These are phyloP conservation scores for Smallanthus sonchifolius DNA, from an alignment of 129 eudicot genomes.

Conservation along the genomic window DNA sequence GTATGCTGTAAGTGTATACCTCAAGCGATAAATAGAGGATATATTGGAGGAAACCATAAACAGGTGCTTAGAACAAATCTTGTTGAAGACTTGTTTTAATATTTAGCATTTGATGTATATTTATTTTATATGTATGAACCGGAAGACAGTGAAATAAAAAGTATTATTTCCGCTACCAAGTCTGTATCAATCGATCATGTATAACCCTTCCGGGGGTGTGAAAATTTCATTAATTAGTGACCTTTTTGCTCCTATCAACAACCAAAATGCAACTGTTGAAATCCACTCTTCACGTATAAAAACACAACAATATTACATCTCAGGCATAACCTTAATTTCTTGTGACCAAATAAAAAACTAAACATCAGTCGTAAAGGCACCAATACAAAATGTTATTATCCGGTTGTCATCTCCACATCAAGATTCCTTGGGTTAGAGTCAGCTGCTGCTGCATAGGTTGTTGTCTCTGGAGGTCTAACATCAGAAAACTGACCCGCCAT, in stretches of 20 bases:
- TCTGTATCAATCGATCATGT: no score
- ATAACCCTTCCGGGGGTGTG: no score
- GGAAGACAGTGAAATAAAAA: no score
- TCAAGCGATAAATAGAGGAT: no score
- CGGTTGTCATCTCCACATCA: constrained; percentile 32
- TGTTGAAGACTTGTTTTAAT: no score
- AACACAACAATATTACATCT: constrained; percentile 1
- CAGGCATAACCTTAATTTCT: not conserved
- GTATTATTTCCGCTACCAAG: no score
- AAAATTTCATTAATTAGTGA: constrained; percentile 16
- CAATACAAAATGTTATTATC: not conserved
- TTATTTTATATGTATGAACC: no score
- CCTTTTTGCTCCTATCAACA: not conserved
- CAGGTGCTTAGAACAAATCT: no score
- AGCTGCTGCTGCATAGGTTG: constrained; percentile 18
- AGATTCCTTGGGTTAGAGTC: constrained; percentile 41
- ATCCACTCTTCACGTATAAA: not conserved
- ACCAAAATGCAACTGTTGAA: constrained; percentile 8
- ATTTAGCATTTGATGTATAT: no score
- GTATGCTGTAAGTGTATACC: no score
- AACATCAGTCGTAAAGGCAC: not conserved
- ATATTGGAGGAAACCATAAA: no score
- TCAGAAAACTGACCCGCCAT: constrained; percentile 34
- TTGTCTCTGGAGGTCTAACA: constrained; percentile 39
- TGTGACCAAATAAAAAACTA: not conserved